These are phyloP conservation scores for Aphanomyces euteiches DNA, from an alignment of 352 stramenopile species.

Conservation along the genomic window DNA sequence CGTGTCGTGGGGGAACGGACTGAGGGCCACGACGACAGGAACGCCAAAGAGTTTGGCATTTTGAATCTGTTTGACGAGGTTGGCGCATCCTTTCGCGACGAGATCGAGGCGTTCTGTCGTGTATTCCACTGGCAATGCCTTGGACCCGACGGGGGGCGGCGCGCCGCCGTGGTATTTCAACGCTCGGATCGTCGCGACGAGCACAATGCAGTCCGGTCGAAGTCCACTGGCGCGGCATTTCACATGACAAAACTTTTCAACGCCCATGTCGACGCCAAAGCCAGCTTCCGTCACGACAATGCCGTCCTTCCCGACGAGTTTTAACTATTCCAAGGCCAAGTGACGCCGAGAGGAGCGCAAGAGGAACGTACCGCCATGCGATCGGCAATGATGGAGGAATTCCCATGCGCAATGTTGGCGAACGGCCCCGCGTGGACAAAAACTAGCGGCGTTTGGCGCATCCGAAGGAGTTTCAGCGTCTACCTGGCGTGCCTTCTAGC, in stretches of 20 bases:
- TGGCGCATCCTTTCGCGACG: slow-evolving; percentile 88
- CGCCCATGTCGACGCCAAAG: slow-evolving; percentile 96
- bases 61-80: slow-evolving; percentile 95
- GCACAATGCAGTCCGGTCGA: slow-evolving; percentile 94
- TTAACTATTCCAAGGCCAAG: slow-evolving; percentile 38
- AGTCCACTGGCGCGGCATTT: slow-evolving; percentile 95
- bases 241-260: slow-evolving; percentile 99
- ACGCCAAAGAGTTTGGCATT: slow-evolving; percentile 95
- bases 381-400: slow-evolving; percentile 97
- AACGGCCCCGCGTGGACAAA: slow-evolving; percentile 98
- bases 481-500: slow-evolving; percentile 87
- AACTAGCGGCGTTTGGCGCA: slow-evolving; percentile 41
- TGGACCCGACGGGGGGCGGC: slow-evolving; percentile 90
- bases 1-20: slow-evolving; percentile 69
- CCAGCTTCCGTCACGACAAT: slow-evolving; percentile 97
- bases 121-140: slow-evolving; percentile 90
- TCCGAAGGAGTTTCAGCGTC: background rate
- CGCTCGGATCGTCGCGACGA: slow-evolving; percentile 97
- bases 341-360: background rate
- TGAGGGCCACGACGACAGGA: slow-evolving; percentile 94
- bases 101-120: slow-evolving; percentile 94
- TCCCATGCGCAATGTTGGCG: slow-evolving; percentile 97
- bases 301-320: slow-evolving; percentile 91
- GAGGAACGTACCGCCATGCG: slow-evolving; percentile 82
- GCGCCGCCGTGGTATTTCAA: slow-evolving; percentile 99